Evolutionary conservation across 1,284 basidiomycete species (phyloP), one percentile per base, ranked within the genome.

Genomic region (Irpex sp.): DNA sequence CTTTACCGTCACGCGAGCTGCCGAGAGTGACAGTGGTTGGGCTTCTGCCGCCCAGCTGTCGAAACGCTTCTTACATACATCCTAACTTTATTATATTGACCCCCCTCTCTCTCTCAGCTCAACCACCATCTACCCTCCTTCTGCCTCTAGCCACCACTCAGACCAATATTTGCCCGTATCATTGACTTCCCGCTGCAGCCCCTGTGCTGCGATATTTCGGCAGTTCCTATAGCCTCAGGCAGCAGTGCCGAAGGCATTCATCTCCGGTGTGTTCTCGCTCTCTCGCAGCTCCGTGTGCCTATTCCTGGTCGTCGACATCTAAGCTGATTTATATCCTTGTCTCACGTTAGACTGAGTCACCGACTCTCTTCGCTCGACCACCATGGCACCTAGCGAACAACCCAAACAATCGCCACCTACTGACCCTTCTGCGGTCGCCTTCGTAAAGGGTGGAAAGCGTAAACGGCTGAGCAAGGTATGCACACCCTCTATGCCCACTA

Each of bases 401-500:
- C 23, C 53, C 8, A 33, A 57, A 19, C 39, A 33, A 45, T 39
- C 58, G 10, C 57, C 35, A 57, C 57, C 49, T 45, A 56, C 59
- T n/a, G 71, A 72, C 54, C 67, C 68, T 18, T 56, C 67, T 37
- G 66, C 66, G 37, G 68, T 73, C 21, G 69, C 74, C 21, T 75
- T 75, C 57, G 73, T 75, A 59, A 76, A 75, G 62, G 72, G 72
- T 19, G 71, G 68, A 0, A 76, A 76, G 64, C 72, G 75, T 55
- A 76, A 76, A 63, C 73, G 75, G 10, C 72, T 76, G 37, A 75
- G 74, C 63, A 91, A 92, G 83, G 88, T 86, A 58, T 53, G 68
- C 49, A n/a, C 55, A 21, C 14, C 45, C 37, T 55, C 62, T 42
- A 58, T 58, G 57, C 51, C 57, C 58, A 53, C 47, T 33, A 16